Evolutionary conservation across 306 rosid genomes (phyloP).

Genomic region (Acacia crassicarpa): DNA sequence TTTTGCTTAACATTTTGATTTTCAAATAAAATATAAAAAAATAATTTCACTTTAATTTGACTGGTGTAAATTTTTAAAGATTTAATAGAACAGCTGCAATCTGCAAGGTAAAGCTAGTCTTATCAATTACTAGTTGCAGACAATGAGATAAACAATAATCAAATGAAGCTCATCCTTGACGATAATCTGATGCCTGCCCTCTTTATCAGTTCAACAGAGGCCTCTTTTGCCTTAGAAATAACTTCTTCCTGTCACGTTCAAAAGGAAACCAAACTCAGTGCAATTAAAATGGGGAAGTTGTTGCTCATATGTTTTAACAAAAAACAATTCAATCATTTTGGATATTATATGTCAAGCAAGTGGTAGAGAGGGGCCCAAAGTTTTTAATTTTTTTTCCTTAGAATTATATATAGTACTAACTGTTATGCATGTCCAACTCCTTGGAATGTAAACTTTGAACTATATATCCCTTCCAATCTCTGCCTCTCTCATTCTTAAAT

Average conservation of each 20-base stretch:
- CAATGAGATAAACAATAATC: slow-evolving; percentile 13
- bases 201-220: slow-evolving; percentile 59
- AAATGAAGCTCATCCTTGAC: slow-evolving; percentile 66
- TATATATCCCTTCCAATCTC: neutral
- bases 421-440: too few relatives aligned
- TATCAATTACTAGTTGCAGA: neutral
- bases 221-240: slow-evolving; percentile 58
- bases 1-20: too few relatives aligned
- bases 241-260: slow-evolving; percentile 59
- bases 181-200: slow-evolving; percentile 76
- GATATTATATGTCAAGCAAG: neutral
- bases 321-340: slow-evolving; percentile 1
- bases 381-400: neutral
- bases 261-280: slow-evolving; percentile 17
- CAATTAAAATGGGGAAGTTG: neutral
- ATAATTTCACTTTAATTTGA: too few relatives aligned
- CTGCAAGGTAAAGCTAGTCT: neutral
- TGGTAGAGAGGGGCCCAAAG: neutral
- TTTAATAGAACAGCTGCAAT: too few relatives aligned
- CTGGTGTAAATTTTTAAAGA: too few relatives aligned
- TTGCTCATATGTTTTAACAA: neutral
- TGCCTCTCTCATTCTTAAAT: neutral
- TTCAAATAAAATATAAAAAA: too few relatives aligned
- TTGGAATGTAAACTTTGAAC: neutral
- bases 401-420: too few relatives aligned